Base-by-base conservation (phyloP, 495 filamentous ascomycete genomes). In the Trichoderma erinaceum region DNA sequence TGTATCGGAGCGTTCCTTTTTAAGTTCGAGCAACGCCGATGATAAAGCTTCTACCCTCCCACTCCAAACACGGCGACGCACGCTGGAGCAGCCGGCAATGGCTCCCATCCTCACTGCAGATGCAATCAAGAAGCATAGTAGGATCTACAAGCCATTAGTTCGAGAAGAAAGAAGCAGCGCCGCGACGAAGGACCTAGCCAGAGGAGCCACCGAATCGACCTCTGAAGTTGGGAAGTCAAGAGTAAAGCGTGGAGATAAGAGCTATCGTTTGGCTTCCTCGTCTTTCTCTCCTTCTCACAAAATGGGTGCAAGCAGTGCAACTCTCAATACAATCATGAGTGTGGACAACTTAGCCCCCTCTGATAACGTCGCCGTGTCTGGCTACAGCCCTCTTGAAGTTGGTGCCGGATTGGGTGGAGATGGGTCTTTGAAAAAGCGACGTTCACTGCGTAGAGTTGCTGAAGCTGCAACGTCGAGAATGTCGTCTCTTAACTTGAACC, bases 1-100 rank as follows among this genome's bases (percentile, higher is more conserved):
- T 65, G 76, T 81, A 4, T 85, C 83, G 16, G 69, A 83, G 25
- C 56, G 56, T 13, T 61, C 56, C 4, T 61, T 61, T 32, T 25
- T 25, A 13, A 61, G 56, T 32, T 25, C 29, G n/a, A 43, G n/a
- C 8, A 41, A n/a, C 25, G 11, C 25, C 25, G 56, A 61, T 61
- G 25, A 15, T 8, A 52, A 23, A 6, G n/a, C 13, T 7, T 25
- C 21, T 56, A 11, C n/a, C 10, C 50, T 16, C 56, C 25, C 27
- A 18, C 10, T 6, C 56, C 56, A 32, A 61, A 16, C 25, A 61
- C 56, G 56, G n/a, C 56, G 56, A 18, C 56, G 16, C 11, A 32
- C 56, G 11, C 11, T 61, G 13, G 56, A 61, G 13, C 56, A 61
- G 10, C 56, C 23, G 25, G 29, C 56, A 15, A 32, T 61, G 25